Conservation (phyloP, 1,139 yeast genomes). For the Protomyces inouyei region DNA sequence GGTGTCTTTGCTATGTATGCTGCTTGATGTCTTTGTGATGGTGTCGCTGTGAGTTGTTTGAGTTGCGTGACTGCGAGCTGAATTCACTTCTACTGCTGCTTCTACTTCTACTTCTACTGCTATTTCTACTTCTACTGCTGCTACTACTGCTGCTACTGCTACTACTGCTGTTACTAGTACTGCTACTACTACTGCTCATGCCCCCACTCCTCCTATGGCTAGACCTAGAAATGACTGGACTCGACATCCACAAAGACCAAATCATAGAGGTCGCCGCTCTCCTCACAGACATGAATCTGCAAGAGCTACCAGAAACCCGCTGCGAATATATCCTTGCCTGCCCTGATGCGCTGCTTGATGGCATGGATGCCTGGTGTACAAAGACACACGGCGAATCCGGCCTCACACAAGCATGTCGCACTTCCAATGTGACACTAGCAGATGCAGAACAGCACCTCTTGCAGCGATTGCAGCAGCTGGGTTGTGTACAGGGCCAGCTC, state of each 20-base stretch:
- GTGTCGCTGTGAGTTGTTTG: background rate
- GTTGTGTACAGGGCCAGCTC: conserved; percentile 52
- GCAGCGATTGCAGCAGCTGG: conserved; percentile 54
- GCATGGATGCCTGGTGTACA: conserved; percentile 83
- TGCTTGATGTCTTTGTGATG: background rate
- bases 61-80: background rate
- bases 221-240: conserved; percentile 69
- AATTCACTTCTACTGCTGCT: background rate
- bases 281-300: conserved; percentile 74
- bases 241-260: conserved; percentile 60
- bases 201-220: conserved; percentile 9
- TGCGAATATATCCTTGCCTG: conserved; percentile 78
- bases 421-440: conserved; percentile 35
- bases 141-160: too few species aligned
- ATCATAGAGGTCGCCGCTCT: conserved; percentile 91
- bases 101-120: too few species aligned
- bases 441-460: conserved; percentile 63
- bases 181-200: too few species aligned
- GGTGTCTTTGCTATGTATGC: background rate
- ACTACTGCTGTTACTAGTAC: too few species aligned
- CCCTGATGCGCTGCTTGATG: conserved; percentile 58
- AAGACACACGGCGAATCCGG: conserved; percentile 58
- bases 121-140: too few species aligned
- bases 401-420: conserved; percentile 4
- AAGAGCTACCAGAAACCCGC: conserved; percentile 59